Conservation (phyloP, 2,329 filamentous ascomycete species). For the Microdochium paspali region DNA sequence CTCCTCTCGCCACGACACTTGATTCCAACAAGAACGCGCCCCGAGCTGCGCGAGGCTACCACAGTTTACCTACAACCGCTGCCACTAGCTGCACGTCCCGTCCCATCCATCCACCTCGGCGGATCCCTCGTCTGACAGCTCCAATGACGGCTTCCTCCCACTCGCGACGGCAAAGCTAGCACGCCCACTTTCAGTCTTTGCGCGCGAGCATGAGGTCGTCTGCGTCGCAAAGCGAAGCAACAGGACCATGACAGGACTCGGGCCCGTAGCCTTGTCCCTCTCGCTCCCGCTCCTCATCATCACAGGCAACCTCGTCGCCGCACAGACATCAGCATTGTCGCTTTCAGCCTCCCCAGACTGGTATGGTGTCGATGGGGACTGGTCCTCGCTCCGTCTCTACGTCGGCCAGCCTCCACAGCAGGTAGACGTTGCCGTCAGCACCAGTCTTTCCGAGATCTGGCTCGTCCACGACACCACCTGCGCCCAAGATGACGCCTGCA, state of each 20-base stretch:
- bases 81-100: too few species aligned
- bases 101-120: too few species aligned
- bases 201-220: background rate
- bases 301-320: background rate
- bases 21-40: too few species aligned
- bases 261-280: background rate
- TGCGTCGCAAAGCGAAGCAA: background rate
- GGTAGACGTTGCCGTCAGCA: conserved; percentile 53
- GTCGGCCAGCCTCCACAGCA: conserved; percentile 34
- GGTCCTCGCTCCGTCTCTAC: conserved; percentile 59
- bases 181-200: background rate
- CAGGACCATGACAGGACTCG: background rate
- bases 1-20: too few species aligned
- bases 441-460: conserved; percentile 63
- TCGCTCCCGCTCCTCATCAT: background rate
- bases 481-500: conserved; percentile 40
- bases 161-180: background rate
- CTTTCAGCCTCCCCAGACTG: conserved; percentile 6
- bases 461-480: conserved; percentile 52
- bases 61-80: too few species aligned
- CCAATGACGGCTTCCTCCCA: background rate
- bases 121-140: background rate
- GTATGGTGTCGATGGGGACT: conserved; percentile 48
- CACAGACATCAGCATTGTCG: background rate
- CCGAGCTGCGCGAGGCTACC: too few species aligned